These are phyloP conservation scores for Phytophthora agathidicida DNA, from an alignment of 352 stramenopile species.

Conservation along the genomic window DNA sequence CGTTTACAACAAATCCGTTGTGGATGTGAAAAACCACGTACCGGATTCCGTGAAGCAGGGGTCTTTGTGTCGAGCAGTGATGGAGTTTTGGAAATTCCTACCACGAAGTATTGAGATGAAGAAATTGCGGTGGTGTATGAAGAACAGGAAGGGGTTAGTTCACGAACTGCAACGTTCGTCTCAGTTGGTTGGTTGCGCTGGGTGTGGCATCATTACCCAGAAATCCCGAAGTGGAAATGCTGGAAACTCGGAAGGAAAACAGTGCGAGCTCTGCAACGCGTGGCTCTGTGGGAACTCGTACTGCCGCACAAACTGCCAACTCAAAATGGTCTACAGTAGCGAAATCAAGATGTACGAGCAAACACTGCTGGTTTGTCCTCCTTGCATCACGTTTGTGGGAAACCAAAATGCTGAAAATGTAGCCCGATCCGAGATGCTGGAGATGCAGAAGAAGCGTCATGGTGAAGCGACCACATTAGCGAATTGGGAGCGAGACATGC, in stretches of 20 bases:
- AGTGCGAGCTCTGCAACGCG: constrained; percentile 18
- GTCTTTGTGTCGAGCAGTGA: constrained; percentile 15
- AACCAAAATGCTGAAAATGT: constrained; percentile 10
- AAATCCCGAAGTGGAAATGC: constrained; percentile 5
- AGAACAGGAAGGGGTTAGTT: constrained; percentile 13
- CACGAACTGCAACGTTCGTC: constrained; percentile 2
- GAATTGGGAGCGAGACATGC: constrained; percentile 9
- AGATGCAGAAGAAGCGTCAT: constrained; percentile 1
- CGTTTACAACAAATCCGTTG: constrained; percentile 24
- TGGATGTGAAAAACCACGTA: constrained; percentile 24
- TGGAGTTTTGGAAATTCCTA: constrained; percentile 31
- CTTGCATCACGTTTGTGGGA: constrained; percentile 12
- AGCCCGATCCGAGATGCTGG: constrained; percentile 1
- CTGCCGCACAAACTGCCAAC: constrained; percentile 10
- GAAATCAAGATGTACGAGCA: constrained; percentile 20
- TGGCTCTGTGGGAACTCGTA: constrained; percentile 12
- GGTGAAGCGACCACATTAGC: constrained; percentile 4
- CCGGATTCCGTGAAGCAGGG: constrained; percentile 18
- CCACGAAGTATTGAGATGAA: constrained; percentile 22
- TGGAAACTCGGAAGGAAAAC: not conserved
- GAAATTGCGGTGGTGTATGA: constrained; percentile 25
- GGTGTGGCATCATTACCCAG: constrained; percentile 9
- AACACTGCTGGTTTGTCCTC: constrained; percentile 12
- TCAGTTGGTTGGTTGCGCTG: constrained; percentile 4
- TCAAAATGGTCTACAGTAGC: constrained; percentile 17